These are phyloP conservation scores for Arthroderma sp. DNA, from an alignment of 2,329 filamentous ascomycete species.

Conservation along the genomic window DNA sequence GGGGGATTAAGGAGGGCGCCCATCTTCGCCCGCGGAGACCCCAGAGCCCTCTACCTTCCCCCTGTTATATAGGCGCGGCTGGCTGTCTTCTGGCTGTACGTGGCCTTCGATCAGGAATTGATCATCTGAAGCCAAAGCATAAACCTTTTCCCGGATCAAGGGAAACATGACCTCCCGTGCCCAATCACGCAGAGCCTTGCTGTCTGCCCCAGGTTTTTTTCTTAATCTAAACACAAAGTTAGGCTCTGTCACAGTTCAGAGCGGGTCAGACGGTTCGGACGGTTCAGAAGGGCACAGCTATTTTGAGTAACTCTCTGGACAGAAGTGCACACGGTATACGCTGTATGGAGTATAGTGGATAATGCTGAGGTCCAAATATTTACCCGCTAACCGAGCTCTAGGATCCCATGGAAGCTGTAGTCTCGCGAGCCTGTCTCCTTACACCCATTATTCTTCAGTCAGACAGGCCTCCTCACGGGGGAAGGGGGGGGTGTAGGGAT, in stretches of 20 bases:
- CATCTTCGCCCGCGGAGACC: background rate
- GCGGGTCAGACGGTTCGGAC: background rate
- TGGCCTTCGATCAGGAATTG: background rate
- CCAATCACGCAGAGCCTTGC: background rate
- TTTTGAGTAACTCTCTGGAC: no score
- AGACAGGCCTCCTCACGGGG: no score
- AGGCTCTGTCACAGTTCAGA: background rate
- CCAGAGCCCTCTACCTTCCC: background rate
- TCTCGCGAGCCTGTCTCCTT: no score
- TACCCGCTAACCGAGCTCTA: background rate
- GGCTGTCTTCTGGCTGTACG: background rate
- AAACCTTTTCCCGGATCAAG: background rate
- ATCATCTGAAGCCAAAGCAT: slow-evolving; percentile 1
- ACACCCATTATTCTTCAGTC: no score
- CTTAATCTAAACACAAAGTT: background rate
- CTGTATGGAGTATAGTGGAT: background rate
- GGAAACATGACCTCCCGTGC: background rate
- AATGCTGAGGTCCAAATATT: no score
- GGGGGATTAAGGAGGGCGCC: background rate
- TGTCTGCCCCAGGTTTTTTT: background rate
- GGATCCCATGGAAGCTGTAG: no score
- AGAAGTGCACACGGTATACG: background rate
- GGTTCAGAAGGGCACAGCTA: background rate
- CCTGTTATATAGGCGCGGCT: background rate
- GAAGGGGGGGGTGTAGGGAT: background rate